A percentile compares a stretch with the other conserved stretches of the same genome.
Evolutionary conservation across 352 stramenopile species (phyloP).

Genomic region (Proteromonas lacertae): DNA sequence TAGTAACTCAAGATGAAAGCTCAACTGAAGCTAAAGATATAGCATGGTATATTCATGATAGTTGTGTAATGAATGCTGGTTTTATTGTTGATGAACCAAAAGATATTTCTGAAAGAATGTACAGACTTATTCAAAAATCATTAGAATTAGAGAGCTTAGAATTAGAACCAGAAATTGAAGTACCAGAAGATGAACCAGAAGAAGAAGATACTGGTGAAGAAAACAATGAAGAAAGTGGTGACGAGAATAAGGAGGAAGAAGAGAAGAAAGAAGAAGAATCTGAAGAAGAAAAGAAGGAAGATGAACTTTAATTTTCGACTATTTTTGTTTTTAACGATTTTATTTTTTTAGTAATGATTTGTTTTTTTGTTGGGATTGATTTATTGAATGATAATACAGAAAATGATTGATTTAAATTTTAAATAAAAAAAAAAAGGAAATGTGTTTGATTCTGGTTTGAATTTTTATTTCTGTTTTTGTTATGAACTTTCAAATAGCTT

Average conservation of each 20-base stretch:
- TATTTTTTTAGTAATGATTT: no score
- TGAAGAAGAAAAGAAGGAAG: constrained; percentile 2
- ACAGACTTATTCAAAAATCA: constrained; percentile 54
- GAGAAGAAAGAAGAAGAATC: constrained; percentile 17
- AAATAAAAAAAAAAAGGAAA: no score
- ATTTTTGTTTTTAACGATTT: not conserved
- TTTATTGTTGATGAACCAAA: constrained; percentile 71
- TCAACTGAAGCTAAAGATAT: constrained; percentile 53
- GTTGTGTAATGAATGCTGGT: constrained; percentile 74
- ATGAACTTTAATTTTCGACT: not conserved
- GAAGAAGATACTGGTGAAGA: no score
- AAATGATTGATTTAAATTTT: no score
- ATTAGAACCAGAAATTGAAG: constrained; percentile 69
- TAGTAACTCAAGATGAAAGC: constrained; percentile 20
- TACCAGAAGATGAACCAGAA: constrained; percentile 26
- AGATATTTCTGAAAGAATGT: constrained; percentile 48
- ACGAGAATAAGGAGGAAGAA: no score
- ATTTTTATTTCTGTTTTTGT: no score
- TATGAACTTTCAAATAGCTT: no score
- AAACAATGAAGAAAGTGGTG: no score
- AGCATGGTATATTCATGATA: constrained; percentile 84
- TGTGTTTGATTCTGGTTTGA: no score
- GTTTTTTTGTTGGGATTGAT: no score
- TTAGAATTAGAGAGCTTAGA: constrained; percentile 54
- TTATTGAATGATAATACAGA: no score